Evolutionary conservation across 495 filamentous ascomycete species (phyloP).

Genomic region (Parachaetomium inaequale): DNA sequence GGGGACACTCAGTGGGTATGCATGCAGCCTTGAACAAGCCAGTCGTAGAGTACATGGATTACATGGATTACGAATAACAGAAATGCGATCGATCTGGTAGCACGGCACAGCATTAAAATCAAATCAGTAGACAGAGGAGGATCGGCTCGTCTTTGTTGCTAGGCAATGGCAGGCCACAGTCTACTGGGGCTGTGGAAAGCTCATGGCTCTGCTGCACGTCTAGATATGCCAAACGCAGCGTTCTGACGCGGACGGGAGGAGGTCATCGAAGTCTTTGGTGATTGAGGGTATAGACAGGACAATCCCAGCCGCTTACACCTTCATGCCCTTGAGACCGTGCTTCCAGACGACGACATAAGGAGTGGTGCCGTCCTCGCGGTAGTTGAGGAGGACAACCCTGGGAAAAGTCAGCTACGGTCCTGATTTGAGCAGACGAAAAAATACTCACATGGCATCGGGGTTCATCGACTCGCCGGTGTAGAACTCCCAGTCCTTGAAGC

Average conservation of each 20-base stretch:
- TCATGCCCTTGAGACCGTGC: conserved; percentile 83
- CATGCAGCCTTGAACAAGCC: too few species aligned
- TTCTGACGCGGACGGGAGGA: background rate
- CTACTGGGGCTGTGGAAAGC: background rate
- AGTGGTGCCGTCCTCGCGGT: conserved; percentile 91
- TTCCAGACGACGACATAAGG: conserved; percentile 93
- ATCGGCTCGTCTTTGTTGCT: background rate
- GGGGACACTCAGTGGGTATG: too few species aligned
- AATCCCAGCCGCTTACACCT: conserved; percentile 63
- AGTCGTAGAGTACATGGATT: too few species aligned
- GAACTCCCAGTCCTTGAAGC: conserved; percentile 94
- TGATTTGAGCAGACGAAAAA: conserved; percentile 20
- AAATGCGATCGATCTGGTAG: too few species aligned
- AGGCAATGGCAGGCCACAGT: background rate
- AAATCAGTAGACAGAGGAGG: background rate
- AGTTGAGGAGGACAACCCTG: conserved; percentile 93
- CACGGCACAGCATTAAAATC: background rate
- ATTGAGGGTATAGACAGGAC: background rate
- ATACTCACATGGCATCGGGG: conserved; percentile 75
- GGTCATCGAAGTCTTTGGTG: background rate
- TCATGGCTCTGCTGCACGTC: background rate
- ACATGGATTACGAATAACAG: too few species aligned
- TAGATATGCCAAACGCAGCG: background rate
- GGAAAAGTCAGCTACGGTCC: conserved; percentile 24
- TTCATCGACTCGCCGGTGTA: conserved; percentile 89